A percentile compares a stretch with the other conserved stretches of the same genome.
These are phyloP conservation scores for Stentor coeruleus DNA, from an alignment of 73 alveolate species.

Conservation along the genomic window DNA sequence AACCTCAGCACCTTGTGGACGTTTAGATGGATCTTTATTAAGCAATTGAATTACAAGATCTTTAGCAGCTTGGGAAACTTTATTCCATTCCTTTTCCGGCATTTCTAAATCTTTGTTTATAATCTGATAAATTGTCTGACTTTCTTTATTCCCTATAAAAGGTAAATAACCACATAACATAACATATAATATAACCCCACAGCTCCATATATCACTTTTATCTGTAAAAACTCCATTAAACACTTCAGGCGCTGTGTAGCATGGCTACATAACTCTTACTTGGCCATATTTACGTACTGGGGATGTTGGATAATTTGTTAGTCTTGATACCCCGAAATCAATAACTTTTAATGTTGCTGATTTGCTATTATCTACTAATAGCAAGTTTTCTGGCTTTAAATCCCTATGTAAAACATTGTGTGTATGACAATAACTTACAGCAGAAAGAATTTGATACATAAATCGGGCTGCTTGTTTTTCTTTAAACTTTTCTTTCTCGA, in stretches of 20 bases:
- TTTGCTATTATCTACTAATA: slow-evolving; percentile 8
- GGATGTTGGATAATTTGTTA: background rate
- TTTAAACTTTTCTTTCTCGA: background rate
- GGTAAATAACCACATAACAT: slow-evolving; percentile 27
- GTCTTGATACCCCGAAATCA: slow-evolving; percentile 30
- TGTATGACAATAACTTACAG: background rate
- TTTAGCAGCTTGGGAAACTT: slow-evolving; percentile 23
- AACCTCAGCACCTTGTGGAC: slow-evolving; percentile 54
- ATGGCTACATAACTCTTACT: slow-evolving; percentile 31
- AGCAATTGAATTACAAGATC: slow-evolving; percentile 43
- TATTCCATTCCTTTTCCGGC: background rate
- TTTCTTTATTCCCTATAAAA: background rate
- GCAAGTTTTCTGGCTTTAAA: slow-evolving; percentile 21
- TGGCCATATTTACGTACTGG: background rate
- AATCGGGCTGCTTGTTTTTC: slow-evolving; percentile 6
- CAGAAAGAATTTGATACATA: slow-evolving; percentile 8
- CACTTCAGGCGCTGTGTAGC: slow-evolving; percentile 27
- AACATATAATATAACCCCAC: slow-evolving; percentile 21
- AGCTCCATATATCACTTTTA: slow-evolving; percentile 19
- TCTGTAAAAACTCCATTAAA: background rate
- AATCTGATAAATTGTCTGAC: background rate
- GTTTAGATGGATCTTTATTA: slow-evolving; percentile 33
- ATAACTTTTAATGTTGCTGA: slow-evolving; percentile 25
- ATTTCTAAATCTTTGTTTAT: background rate
- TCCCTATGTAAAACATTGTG: background rate